Conservation (phyloP, 176 grass and related monocot species). For the bread wheat (Triticum aestivum) region IWGSC_CS_RefSeq_v2.1 NC_057813.1:381579233-381579732, state of each 20-base stretch:
- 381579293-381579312: neutral
- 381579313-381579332: neutral
- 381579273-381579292: neutral
- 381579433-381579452: neutral
- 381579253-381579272: neutral
- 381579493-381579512: conserved; percentile 62
- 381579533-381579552: conserved; percentile 59
- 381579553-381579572: conserved; percentile 47
- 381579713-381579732: conserved; percentile 47
- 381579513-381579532: conserved; percentile 15
- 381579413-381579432: neutral
- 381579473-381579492: conserved; percentile 36
- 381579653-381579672: conserved; percentile 55
- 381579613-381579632: conserved; percentile 55
- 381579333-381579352: neutral
- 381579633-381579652: conserved; percentile 68
- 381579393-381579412: neutral
- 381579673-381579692: neutral
- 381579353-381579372: neutral
- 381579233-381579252: neutral
- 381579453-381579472: conserved; percentile 49
- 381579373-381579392: neutral
- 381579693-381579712: neutral
- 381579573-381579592: conserved; percentile 62
- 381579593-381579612: conserved; percentile 66